Evolutionary conservation across 495 filamentous ascomycete genomes (phyloP), one percentile per base, ranked within the genome.

Genomic region (Massariosphaeria phaeospora): DNA sequence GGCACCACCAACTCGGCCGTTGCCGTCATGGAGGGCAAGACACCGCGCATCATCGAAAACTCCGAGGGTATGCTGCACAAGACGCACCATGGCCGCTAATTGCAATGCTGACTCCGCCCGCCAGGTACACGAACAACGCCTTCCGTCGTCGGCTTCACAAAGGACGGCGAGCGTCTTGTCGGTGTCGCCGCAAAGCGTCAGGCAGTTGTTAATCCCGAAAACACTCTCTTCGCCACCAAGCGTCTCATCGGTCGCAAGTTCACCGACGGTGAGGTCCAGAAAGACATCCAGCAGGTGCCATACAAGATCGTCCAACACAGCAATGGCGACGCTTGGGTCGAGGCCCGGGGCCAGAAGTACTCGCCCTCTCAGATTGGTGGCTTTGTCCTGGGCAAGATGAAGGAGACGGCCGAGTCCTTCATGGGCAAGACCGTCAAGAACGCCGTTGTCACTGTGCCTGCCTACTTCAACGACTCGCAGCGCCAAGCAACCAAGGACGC

Each of bases 281-380:
- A 91, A 68, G 93, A 98, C 65, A 91, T 98, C 72, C 88, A 93
- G 74, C 88, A 98, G 74, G 93, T 98, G 12, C 93, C 93, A 48
- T 98, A 95, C 81, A 97, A 97, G 82, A 98, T 98, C 65, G 84
- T 97, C 40, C 91, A 96, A 74, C 93, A 98, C 83, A 82, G 78
- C 73, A 98, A 98, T 69, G 93, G 93, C 63, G 93, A 98, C 66
- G 93, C 93, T 63, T 98, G 93, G 93, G 85, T 98, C 51, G 84
- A 91, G 75, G 91, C 93, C 63, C 89, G 89, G 63, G 91, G 88
- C 65, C 83, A 96, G 74, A 95, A 89, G 70, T 98, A 97, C 80
- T 98, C 93, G 60, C 93, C 93, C 35, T 96, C 91, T 4, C 93
- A 98, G 75, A 88, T 98, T 60, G 93, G 93, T 78, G 93, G 93